A percentile compares a stretch with the other conserved stretches of the same genome.
Conservation (phyloP, 495 filamentous ascomycete genomes). For the Aspergillus ellipticus region DNA sequence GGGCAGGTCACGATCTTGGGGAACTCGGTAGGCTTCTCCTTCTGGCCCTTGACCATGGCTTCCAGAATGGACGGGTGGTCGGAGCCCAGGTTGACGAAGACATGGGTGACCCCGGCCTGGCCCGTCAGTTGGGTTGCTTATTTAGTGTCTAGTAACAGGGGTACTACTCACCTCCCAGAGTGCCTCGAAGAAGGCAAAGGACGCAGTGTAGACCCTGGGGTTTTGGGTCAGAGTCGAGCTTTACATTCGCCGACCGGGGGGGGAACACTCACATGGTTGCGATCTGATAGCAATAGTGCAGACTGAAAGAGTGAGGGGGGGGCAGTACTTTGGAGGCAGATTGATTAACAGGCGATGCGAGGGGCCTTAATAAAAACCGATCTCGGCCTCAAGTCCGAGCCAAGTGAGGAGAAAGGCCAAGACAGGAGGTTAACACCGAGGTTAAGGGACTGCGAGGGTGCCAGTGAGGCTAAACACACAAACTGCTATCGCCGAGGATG, state of each 20-base stretch:
- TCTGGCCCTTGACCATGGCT: constrained; percentile 89
- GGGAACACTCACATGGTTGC: background rate
- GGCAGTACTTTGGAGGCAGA: background rate
- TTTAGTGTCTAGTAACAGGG: background rate
- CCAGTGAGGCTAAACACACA: too few species aligned
- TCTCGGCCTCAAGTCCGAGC: constrained; percentile 1
- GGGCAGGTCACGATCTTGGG: constrained; percentile 90
- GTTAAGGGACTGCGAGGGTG: background rate
- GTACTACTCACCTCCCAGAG: constrained; percentile 63
- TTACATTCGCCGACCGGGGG: background rate
- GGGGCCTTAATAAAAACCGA: background rate
- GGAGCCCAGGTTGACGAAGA: constrained; percentile 93
- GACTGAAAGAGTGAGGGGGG: too few species aligned
- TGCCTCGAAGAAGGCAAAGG: constrained; percentile 92
- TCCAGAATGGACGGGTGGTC: constrained; percentile 92
- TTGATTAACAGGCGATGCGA: background rate
- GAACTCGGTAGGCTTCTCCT: constrained; percentile 61
- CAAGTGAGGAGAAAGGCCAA: background rate
- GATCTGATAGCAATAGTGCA: background rate
- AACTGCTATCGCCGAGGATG: too few species aligned
- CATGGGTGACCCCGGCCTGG: constrained; percentile 80
- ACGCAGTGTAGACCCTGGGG: constrained; percentile 61
- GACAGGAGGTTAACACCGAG: background rate
- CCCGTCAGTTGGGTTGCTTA: background rate
- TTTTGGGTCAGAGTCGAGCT: background rate